These are phyloP conservation scores for Tolypocladium nubicola DNA, from an alignment of 2,329 filamentous ascomycete genomes.

Conservation along the genomic window DNA sequence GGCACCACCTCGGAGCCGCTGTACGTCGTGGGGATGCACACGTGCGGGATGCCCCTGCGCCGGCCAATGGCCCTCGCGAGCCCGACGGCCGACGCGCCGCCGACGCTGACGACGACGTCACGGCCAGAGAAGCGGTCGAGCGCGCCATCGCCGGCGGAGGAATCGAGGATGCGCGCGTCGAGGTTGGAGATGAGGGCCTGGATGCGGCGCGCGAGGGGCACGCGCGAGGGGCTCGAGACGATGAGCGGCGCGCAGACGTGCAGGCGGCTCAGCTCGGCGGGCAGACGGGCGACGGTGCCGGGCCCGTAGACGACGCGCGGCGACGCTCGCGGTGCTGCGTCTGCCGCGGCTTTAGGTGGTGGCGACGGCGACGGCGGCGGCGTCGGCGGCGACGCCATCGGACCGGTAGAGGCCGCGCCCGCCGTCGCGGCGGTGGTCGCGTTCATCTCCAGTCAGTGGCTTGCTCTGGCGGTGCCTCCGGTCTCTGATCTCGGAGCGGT, in stretches of 20 bases:
- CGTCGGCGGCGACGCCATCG: background rate
- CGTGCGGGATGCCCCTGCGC: slow-evolving; percentile 42
- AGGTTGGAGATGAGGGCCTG: slow-evolving; percentile 22
- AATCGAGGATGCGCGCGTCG: slow-evolving; percentile 20
- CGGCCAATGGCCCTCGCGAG: slow-evolving; percentile 44
- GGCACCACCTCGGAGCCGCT: slow-evolving; percentile 49
- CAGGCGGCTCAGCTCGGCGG: slow-evolving; percentile 21
- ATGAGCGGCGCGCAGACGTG: slow-evolving; percentile 23
- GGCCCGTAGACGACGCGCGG: slow-evolving; percentile 24
- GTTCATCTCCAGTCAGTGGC: background rate
- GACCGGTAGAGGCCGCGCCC: background rate
- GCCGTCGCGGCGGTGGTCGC: background rate
- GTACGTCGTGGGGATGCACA: slow-evolving; percentile 50
- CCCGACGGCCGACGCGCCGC: slow-evolving; percentile 51
- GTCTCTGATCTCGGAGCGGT: background rate
- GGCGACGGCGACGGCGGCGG: background rate
- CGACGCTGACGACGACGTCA: slow-evolving; percentile 50
- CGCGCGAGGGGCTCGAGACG: slow-evolving; percentile 26
- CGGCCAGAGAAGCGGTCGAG: slow-evolving; percentile 22
- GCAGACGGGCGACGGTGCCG: slow-evolving; percentile 19
- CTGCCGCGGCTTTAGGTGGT: background rate
- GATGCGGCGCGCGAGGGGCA: slow-evolving; percentile 21
- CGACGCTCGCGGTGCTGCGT: slow-evolving; percentile 4
- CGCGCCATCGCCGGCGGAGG: slow-evolving; percentile 18
- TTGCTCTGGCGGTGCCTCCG: background rate